Evolutionary conservation across 495 filamentous ascomycete species (phyloP).

Genomic region (Trichocladium uniseriatum): DNA sequence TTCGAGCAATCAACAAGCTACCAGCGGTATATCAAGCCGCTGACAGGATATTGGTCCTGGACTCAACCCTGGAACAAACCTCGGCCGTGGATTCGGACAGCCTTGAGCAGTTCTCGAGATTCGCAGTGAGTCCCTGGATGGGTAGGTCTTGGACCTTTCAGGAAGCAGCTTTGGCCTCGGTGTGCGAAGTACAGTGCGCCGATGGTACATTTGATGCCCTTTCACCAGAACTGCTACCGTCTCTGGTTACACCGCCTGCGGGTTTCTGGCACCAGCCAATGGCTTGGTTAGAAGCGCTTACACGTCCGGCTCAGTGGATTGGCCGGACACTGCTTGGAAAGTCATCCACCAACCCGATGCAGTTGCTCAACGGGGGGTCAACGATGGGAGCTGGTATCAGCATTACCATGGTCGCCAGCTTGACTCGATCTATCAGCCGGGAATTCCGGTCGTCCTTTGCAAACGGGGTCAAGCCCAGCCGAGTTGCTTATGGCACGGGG

Average conservation of each 20-base stretch:
- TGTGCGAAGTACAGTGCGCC: conserved; percentile 16
- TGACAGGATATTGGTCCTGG: conserved; percentile 16
- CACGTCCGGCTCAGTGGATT: conserved; percentile 1
- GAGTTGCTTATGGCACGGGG: not conserved
- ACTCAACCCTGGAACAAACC: conserved; percentile 10
- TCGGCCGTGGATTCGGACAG: conserved; percentile 10
- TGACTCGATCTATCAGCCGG: conserved; percentile 7
- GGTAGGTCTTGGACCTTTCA: conserved; percentile 17
- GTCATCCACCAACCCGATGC: not conserved
- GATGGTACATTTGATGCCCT: conserved; percentile 18
- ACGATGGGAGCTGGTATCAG: conserved; percentile 3
- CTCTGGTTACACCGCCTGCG: not conserved
- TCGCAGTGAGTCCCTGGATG: conserved; percentile 17
- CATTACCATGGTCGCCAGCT: conserved; percentile 1
- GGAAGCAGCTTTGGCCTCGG: conserved; percentile 12
- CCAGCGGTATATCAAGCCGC: conserved; percentile 18
- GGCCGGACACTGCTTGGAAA: not conserved
- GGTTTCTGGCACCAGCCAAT: not conserved
- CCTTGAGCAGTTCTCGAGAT: conserved; percentile 14
- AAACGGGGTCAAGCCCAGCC: conserved; percentile 12
- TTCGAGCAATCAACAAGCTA: conserved; percentile 17
- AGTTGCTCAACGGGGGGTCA: not conserved
- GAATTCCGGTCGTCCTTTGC: conserved; percentile 13
- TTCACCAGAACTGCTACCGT: not conserved
- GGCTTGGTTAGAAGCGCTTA: conserved; percentile 1